Base-by-base conservation (phyloP, 768 basidiomycete species). In the Trichaptum fuscoviolaceum region DNA sequence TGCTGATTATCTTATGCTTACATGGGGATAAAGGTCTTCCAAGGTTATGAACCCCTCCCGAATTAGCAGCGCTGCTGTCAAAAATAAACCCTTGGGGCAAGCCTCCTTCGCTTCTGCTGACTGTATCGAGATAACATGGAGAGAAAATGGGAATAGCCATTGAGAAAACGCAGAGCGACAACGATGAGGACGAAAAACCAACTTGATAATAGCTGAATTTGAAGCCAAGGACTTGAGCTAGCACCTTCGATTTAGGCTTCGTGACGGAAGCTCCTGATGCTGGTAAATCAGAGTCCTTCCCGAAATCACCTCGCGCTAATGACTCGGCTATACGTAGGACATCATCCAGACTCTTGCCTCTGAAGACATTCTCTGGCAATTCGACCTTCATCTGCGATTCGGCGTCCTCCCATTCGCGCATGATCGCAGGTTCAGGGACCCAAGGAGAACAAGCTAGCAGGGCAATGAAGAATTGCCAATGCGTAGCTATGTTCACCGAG, bases 191-290 rank as follows among this genome's bases (percentile, higher is more conserved):
- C 18, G 35, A 35, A 20, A 57, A 59, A 71, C 84, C 62, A 69
- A 95, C 96, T 79, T 96, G 90, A 76, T 96, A 96, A 74, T 90
- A 88, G 9, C 85, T 83, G 72, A 97, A 96, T 77, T 99, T 99
- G 84, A 99, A 99, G n/a, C 97, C 97, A 24, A 99, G 80, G 7
- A 99, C 92, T 78, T 99, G 95, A 17, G 93, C 89, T 65, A 93
- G 78, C 24, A 93, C 89, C 63, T 85, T 83, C 26, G 88, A 81
- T 63, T 64, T 71, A 57, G 71, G 68, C 60, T 64, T 64, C 26
- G 71, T 66, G 18, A 60, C 52, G 25, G 64, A 69, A 59, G 65
- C 62, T 68, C 35, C 57, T 36, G 20, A 57, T 27, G 35, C 52
- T 34, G 65, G 36, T 12, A 63, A 65, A 20, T 65, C 36, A 35